Percentiles rank a stretch among this genome's conserved stretches.
phyloP scores from a whole-genome alignment of 2,329 filamentous ascomycete genomes.

The Stagonosporopsis tanaceti region DNA sequence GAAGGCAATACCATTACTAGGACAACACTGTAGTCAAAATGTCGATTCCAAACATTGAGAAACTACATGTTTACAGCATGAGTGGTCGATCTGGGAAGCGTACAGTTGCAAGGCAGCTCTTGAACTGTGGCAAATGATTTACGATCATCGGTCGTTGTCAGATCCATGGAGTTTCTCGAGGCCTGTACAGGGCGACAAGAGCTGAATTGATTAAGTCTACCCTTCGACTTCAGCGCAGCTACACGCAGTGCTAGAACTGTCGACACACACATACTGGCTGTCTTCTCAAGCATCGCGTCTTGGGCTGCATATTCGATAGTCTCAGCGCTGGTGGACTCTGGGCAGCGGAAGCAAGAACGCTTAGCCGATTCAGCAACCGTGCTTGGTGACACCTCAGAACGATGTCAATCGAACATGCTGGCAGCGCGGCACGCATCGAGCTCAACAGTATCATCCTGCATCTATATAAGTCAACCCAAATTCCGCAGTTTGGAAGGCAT shows the following conservation, averaged over 20 bases:
- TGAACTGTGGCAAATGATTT: neutral
- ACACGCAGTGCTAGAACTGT: neutral
- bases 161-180: neutral
- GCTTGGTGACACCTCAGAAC: neutral
- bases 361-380: neutral
- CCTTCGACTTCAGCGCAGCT: neutral
- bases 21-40: neutral
- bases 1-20: no score
- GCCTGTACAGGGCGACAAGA: neutral
- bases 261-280: neutral
- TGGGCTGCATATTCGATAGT: slow-evolving; percentile 18
- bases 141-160: neutral
- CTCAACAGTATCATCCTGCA: neutral
- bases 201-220: neutral
- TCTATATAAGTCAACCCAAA: slow-evolving; percentile 8
- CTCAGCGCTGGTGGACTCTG: neutral
- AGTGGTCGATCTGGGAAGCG: neutral
- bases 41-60: neutral
- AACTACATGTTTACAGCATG: neutral
- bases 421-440: neutral
- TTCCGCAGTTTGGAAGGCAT: neutral
- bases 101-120: neutral
- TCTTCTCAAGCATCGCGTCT: neutral
- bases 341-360: neutral
- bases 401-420: slow-evolving; percentile 1